These are phyloP conservation scores for Arthrobotrys iridis DNA, from an alignment of 2,329 filamentous ascomycete species.

Conservation along the genomic window DNA sequence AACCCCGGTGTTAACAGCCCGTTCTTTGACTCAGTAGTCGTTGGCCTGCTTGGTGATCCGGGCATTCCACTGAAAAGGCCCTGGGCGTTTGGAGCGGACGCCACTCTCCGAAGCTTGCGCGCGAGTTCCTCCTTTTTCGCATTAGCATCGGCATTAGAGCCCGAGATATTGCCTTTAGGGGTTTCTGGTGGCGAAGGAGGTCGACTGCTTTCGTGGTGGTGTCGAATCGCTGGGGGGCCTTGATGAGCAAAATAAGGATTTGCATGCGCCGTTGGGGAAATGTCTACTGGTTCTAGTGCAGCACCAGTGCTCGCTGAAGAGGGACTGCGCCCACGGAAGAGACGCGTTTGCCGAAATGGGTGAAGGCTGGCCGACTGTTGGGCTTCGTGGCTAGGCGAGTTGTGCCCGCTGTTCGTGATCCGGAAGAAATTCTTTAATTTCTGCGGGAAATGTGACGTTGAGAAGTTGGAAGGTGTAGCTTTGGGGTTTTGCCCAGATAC, in stretches of 20 bases:
- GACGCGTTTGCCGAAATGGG: slow-evolving; percentile 57
- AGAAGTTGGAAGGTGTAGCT: slow-evolving; percentile 43
- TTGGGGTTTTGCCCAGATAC: slow-evolving; percentile 24
- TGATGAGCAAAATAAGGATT: slow-evolving; percentile 99
- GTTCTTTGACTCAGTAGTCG: slow-evolving; percentile 85
- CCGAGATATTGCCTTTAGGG: slow-evolving; percentile 65
- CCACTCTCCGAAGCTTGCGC: slow-evolving; percentile 89
- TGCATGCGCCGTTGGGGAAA: slow-evolving; percentile 81
- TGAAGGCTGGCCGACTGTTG: slow-evolving; percentile 49
- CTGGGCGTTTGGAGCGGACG: slow-evolving; percentile 96
- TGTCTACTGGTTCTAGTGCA: slow-evolving; percentile 56
- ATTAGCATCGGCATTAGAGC: slow-evolving; percentile 65
- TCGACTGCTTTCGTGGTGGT: slow-evolving; percentile 93
- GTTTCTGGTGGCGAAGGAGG: slow-evolving; percentile 93
- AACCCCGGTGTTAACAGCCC: slow-evolving; percentile 50
- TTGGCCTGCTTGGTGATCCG: slow-evolving; percentile 74
- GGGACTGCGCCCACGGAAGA: slow-evolving; percentile 57
- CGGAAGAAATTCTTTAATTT: slow-evolving; percentile 77
- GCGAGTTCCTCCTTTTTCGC: slow-evolving; percentile 94
- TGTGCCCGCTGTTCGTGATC: slow-evolving; percentile 65
- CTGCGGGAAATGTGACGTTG: slow-evolving; percentile 69
- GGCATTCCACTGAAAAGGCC: slow-evolving; percentile 75
- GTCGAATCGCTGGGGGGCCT: slow-evolving; percentile 88
- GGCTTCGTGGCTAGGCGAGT: slow-evolving; percentile 58
- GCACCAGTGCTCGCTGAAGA: slow-evolving; percentile 57